Base-by-base conservation (phyloP, 2,329 filamentous ascomycete genomes). In the Claviceps sorghi region DNA sequence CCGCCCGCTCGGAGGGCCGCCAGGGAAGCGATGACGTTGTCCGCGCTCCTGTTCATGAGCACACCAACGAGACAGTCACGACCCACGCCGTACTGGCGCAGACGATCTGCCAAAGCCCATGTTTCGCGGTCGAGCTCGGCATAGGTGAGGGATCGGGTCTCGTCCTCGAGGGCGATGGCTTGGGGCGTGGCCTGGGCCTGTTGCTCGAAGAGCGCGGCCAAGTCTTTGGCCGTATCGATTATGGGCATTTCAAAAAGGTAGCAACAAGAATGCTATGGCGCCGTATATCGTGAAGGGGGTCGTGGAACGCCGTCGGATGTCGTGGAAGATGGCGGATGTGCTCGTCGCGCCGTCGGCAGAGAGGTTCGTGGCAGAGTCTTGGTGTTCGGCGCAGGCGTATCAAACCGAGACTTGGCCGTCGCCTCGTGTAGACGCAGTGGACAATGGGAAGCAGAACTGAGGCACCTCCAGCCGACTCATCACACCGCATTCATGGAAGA, bases 11-110 rank as follows among this genome's bases (percentile, higher is more conserved):
- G 80, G 41, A 90, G 76, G n/a, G 84, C 80, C 29, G 86, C 86
- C 50, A 91, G 72, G 62, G 83, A 88, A 17, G 85, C 82, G 65
- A 90, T 82, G 55, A 91, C 83, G 67, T 90, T 88, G 67, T 88
- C 78, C 48, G 84, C 84, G 64, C 84, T 87, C 52, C 86, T 80
- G 52, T 80, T 82, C 62, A 90, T 76, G 50, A 90, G 74, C 43
- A 91, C 81, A 51, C 86, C 86, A 34, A 90, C 86, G 19, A 88
- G 75, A 58, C 75, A 76, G 65, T 91, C 85, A 54, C 85, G 82
- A 53, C 79, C 77, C 52, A 90, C 85, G 44, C 84, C 83, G 68
- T 83, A 75, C 52, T 71, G 67, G 44, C 80, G 82, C 49, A 91
- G 76, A 46, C 76, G 78, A 59, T 73, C 69, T 52, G 84, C 77